Evolutionary conservation across 225 moss, liverwort and hornwort species (phyloP).

Genomic region (Physcomitrellopsis africana): DNA sequence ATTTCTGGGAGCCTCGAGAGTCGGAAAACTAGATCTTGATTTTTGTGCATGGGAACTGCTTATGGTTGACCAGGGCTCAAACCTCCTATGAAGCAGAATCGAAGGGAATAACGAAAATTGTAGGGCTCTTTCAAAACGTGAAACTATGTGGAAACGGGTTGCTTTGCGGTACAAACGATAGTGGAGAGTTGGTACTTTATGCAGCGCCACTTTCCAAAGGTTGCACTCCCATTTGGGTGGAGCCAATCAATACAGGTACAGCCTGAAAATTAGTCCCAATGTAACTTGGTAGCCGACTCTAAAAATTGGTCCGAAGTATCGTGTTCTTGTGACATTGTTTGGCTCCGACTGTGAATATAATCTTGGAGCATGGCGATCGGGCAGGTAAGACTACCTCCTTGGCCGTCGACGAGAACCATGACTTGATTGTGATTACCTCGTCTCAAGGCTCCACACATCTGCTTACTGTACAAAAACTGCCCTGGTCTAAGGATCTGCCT

Average conservation of each 20-base stretch:
- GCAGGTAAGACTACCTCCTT: constrained; percentile 36
- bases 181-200: constrained; percentile 39
- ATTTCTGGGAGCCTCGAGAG: background rate
- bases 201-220: constrained; percentile 31
- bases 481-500: constrained; percentile 31
- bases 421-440: constrained; percentile 32
- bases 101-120: constrained; percentile 32
- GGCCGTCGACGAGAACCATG: constrained; percentile 40
- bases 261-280: background rate
- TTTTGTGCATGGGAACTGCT: background rate
- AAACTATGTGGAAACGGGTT: constrained; percentile 22
- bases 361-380: background rate
- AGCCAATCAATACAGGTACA: constrained; percentile 43
- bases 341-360: background rate
- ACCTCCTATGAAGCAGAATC: constrained; percentile 38
- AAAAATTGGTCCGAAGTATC: too few species aligned
- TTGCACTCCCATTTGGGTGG: constrained; percentile 32
- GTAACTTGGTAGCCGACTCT: too few species aligned
- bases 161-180: constrained; percentile 36
- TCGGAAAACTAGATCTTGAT: background rate
- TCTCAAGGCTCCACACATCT: constrained; percentile 32
- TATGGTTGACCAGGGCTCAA: constrained; percentile 36
- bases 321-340: too few species aligned
- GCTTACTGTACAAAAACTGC: constrained; percentile 28
- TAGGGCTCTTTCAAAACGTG: constrained; percentile 30